These are phyloP conservation scores for Zizania latifolia DNA, from an alignment of 176 grass and related monocot genomes.

Conservation along the genomic window DNA sequence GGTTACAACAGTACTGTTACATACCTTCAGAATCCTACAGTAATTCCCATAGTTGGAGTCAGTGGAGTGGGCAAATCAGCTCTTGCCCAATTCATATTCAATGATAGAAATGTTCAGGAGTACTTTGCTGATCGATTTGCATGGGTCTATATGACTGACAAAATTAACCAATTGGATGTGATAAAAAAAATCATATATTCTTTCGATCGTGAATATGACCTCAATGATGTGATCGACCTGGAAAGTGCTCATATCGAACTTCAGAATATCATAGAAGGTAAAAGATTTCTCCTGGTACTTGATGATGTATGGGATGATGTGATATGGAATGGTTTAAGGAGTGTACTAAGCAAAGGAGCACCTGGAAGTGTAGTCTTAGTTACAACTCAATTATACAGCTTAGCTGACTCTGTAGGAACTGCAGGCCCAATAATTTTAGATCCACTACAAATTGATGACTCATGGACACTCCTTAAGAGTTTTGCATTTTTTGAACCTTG, in stretches of 20 bases:
- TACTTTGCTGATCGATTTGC: neutral
- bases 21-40: neutral
- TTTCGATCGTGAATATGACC: neutral
- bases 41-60: slow-evolving; percentile 25
- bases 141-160: slow-evolving; percentile 12
- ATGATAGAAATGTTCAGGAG: neutral
- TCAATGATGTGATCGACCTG: neutral
- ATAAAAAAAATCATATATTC: neutral
- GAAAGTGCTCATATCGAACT: neutral
- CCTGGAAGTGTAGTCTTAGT: slow-evolving; percentile 16
- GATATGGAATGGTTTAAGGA: slow-evolving; percentile 8
- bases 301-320: slow-evolving; percentile 23
- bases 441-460: neutral
- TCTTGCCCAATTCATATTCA: neutral
- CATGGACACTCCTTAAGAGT: slow-evolving; percentile 21
- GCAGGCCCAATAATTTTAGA: slow-evolving; percentile 15
- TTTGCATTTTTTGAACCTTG: slow-evolving; percentile 1
- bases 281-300: too few relatives aligned
- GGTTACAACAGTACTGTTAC: neutral
- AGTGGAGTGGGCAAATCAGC: slow-evolving; percentile 19
- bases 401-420: slow-evolving; percentile 30
- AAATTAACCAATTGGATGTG: neutral
- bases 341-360: slow-evolving; percentile 15
- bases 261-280: neutral
- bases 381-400: neutral